Evolutionary conservation across 129 eudicot genomes (phyloP).

Genomic region (Lactuca sativa): DNA sequence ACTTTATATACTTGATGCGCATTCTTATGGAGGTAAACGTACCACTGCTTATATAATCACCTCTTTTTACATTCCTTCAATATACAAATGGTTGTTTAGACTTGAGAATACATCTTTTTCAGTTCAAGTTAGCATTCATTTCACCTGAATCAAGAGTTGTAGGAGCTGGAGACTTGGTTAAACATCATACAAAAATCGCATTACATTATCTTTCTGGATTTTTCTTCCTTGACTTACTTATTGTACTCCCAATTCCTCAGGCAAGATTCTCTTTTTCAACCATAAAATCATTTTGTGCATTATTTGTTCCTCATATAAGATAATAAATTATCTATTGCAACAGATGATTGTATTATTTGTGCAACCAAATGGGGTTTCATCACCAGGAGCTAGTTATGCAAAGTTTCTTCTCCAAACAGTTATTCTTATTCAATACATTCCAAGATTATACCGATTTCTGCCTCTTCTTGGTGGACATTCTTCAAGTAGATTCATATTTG

Average conservation of each 20-base stretch:
- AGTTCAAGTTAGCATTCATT: slow-evolving; percentile 51
- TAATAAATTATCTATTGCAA: slow-evolving; percentile 26
- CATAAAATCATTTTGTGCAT: not conserved
- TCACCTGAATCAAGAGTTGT: slow-evolving; percentile 88
- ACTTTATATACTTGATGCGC: too few species aligned
- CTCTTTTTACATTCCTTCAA: too few species aligned
- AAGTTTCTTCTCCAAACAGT: slow-evolving; percentile 70
- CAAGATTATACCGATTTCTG: slow-evolving; percentile 69
- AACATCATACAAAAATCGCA: slow-evolving; percentile 68
- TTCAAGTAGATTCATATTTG: slow-evolving; percentile 62
- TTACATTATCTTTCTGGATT: slow-evolving; percentile 61
- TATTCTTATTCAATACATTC: slow-evolving; percentile 73
- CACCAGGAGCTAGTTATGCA: slow-evolving; percentile 68
- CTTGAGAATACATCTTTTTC: too few species aligned
- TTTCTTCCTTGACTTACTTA: slow-evolving; percentile 67
- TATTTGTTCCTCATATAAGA: not conserved
- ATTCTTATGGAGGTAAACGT: too few species aligned
- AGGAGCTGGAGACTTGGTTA: slow-evolving; percentile 92
- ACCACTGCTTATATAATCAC: too few species aligned
- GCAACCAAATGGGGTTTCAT: slow-evolving; percentile 44
- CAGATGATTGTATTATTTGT: slow-evolving; percentile 66
- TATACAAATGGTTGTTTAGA: too few species aligned
- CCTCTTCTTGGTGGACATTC: slow-evolving; percentile 80
- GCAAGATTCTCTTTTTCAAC: slow-evolving; percentile 33
- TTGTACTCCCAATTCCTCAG: slow-evolving; percentile 87